A percentile compares a stretch with the other conserved stretches of the same genome.
Evolutionary conservation across 2,329 filamentous ascomycete genomes (phyloP).

Genomic region (Aspergillus calidoustus): DNA sequence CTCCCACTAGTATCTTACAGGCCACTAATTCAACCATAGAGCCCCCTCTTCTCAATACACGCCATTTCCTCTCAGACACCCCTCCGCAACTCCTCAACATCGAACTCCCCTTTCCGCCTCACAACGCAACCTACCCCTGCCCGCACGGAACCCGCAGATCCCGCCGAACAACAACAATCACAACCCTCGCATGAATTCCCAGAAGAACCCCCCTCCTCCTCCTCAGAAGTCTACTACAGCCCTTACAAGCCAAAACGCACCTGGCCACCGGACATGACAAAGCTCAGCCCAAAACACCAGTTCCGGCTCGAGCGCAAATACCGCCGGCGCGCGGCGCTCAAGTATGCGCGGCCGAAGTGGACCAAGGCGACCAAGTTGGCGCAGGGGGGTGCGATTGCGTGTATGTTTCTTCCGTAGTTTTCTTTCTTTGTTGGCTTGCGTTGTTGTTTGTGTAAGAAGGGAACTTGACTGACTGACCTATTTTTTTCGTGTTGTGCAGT

Average conservation of each 20-base stretch:
- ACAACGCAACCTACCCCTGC: constrained; percentile 1
- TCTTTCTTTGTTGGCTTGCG: not conserved
- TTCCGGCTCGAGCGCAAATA: constrained; percentile 71
- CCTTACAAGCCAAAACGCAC: constrained; percentile 63
- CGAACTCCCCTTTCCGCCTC: constrained; percentile 23
- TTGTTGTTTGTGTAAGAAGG: not conserved
- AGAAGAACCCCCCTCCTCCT: not conserved
- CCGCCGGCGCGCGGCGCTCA: constrained; percentile 63
- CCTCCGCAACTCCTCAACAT: not conserved
- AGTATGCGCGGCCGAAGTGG: constrained; percentile 64
- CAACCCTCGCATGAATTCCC: not conserved
- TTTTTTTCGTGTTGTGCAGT: constrained; percentile 31
- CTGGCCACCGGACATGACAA: constrained; percentile 69
- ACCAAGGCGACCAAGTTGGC: constrained; percentile 61
- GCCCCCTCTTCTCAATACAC: not conserved
- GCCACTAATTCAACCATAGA: not conserved
- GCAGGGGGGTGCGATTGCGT: constrained; percentile 59
- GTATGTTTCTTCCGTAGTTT: constrained; percentile 41
- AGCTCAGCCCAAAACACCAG: constrained; percentile 67
- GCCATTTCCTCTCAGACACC: not conserved
- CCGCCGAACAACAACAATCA: constrained; percentile 15
- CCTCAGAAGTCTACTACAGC: constrained; percentile 49
- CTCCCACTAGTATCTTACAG: not conserved
- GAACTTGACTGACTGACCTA: not conserved
- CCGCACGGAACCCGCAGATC: not conserved